phyloP scores from a whole-genome alignment of 495 filamentous ascomycete genomes.

The Aspergillus kassunensis region DNA sequence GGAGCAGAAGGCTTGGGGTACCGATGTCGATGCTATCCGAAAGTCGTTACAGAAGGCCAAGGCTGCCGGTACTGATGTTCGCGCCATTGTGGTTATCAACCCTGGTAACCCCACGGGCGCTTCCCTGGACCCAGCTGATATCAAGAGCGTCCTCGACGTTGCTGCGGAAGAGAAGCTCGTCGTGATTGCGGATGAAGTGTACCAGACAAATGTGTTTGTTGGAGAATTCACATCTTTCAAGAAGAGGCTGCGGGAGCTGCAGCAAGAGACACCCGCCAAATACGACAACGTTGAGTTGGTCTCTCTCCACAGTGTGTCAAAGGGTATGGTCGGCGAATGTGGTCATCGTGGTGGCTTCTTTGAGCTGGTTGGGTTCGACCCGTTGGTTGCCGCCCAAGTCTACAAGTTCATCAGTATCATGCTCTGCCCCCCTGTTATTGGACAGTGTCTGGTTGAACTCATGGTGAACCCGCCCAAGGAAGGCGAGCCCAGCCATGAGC shows the following conservation, averaged over 20 bases:
- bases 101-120: slow-evolving; percentile 96
- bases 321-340: slow-evolving; percentile 98
- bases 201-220: slow-evolving; percentile 96
- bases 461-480: slow-evolving; percentile 91
- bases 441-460: slow-evolving; percentile 91
- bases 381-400: slow-evolving; percentile 82
- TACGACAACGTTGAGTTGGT: slow-evolving; percentile 86
- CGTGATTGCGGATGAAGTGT: slow-evolving; percentile 92
- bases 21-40: slow-evolving; percentile 72
- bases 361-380: slow-evolving; percentile 85
- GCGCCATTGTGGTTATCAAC: slow-evolving; percentile 94
- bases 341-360: slow-evolving; percentile 97
- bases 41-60: slow-evolving; percentile 66
- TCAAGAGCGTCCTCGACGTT: slow-evolving; percentile 75
- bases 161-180: slow-evolving; percentile 84
- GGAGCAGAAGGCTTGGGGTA: slow-evolving; percentile 81
- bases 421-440: slow-evolving; percentile 90
- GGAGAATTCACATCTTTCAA: slow-evolving; percentile 96
- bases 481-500: slow-evolving; percentile 74
- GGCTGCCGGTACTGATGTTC: slow-evolving; percentile 73
- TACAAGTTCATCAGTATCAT: slow-evolving; percentile 98
- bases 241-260: slow-evolving; percentile 76
- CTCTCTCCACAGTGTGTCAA: slow-evolving; percentile 80
- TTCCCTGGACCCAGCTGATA: slow-evolving; percentile 70
- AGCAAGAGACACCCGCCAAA: slow-evolving; percentile 65